Base-by-base conservation (phyloP, 768 basidiomycete genomes). In the Leucosporidium scottii region DNA sequence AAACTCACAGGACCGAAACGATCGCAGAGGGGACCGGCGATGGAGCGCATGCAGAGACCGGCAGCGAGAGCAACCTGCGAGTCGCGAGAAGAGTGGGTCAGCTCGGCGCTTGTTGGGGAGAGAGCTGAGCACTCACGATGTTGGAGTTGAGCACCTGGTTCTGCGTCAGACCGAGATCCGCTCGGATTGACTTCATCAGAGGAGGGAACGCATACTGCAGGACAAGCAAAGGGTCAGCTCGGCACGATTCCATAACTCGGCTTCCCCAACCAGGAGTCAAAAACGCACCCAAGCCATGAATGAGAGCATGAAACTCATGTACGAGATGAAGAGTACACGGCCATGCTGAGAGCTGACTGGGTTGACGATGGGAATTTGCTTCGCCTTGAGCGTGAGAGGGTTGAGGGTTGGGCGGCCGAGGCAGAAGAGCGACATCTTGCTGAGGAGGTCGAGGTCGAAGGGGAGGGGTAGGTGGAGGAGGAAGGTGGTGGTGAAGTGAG, bases 121-220 rank as follows among this genome's bases (percentile, higher is more conserved):
- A 44, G 15, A 13, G 8, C 39, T 44, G 8, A 17, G 15, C 13
- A 15, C 39, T 44, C 39, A 44, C 49, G 62, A 72, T 72, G 54
- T 64, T 68, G 21, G 27, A 31, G 67, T 68, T 72, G 3, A 49
- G 44, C 28, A 58, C 62, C 51, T 54, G 25, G 21, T 10, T 30
- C 36, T 27, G 49, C 49, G 25, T 49, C 30, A 57, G 50, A 17
- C 56, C 28, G 31, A 31, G 44, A 53, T 25, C 75, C 77, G 21
- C 78, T 66, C 28, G n/a, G 76, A 86, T 85, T 4, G 82, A 81
- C 1, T 83, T 82, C 49, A 84, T 80, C 8, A 86, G 81, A 0
- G 85, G 84, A 18, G 84, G 79, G 69, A 85, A 85, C 0, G 85
- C 83, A 64, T 85, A 85, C 85, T 85, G 82, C 1, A 9, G 15